Base-by-base conservation (phyloP, 148 eudicot species). In the Nepenthes mirabilis region DNA sequence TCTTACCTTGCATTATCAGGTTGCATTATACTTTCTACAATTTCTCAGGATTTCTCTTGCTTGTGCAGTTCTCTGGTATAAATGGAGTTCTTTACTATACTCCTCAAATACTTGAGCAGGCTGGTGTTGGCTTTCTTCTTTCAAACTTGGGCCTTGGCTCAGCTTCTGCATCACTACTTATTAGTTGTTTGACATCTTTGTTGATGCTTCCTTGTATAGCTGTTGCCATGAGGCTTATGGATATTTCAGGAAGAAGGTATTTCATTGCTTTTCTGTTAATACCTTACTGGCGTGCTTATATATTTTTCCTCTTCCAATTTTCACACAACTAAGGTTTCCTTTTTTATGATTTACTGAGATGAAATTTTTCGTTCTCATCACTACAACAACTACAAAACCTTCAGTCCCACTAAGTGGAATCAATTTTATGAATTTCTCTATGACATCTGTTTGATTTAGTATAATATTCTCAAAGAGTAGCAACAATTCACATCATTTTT, bases 191-290 rank as follows among this genome's bases (percentile, higher is more conserved):
- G 36, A 78, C 75, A 1, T 72, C 80, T 50, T 78, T 81, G 63
- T 58, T 81, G 61, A 81, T 78, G 82, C 86, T 81, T 68, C 86
- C 86, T 49, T 70, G 77, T 45, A 81, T 81, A 43, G 86, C 82
- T 53, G 75, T 81, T 43, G 82, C 86, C 43, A 81, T 81, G 82
- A 78, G 82, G 65, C 82, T 81, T 56, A 81, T 81, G 86, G 86
- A 81, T 52, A 23, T 78, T 36, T 55, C 82, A 23, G 86, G 86
- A 49, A 73, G 86, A 72, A 78, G 86, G 86, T 81, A 81, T 36
- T 47, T 32, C 37, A 9, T 52, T 50, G 36, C 6, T 8, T 47
- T 14, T 23, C 37, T 14, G 47, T 52, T 37, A 3, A 5, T 23
- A 23, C 23, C 23, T 23, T 23, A 23, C 23, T 23, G 23, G 23